Evolutionary conservation across 1,284 basidiomycete genomes (phyloP), one percentile per base, ranked within the genome.

Genomic region (Leccinum subrobustum): DNA sequence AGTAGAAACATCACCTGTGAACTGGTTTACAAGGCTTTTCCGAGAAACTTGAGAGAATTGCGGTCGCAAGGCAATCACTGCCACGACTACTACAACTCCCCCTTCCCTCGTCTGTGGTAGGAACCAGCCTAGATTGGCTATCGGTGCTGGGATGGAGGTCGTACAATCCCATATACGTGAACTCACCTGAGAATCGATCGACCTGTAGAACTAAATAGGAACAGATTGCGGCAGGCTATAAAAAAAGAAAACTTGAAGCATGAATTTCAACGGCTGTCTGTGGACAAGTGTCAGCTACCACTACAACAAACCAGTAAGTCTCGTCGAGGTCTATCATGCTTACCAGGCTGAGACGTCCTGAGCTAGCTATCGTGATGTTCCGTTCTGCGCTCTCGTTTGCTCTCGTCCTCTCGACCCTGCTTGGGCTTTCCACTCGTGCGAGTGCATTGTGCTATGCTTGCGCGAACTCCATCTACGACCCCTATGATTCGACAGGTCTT

Each of bases 371-470:
- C 11, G 18, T 20, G 42, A 64, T 64, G 63, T 50, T 37, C 42
- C 52, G 14, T 25, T 54, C 61, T 20, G 51, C 47, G 23, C 25
- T 57, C 11, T 56, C 50, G 3, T n/a, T 25, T 9, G 42, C 16
- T 18, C 44, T 65, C 25, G 4, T 57, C 20, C 31, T 63, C 47
- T 56, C 51, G n/a, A 59, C 18, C 56, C 56, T 64, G 33, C 60
- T 64, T 27, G 64, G 51, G 5, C 29, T 64, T 4, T 63, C 64
- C 31, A 56, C 31, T 7, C 39, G 8, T 23, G 59, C 59, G 12
- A 52, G 42, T 11, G 63, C 65, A 2, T 4, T 0, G 18, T 65
- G 64, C 14, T 29, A 58, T 11, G 60, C 63, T 7, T 65, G 63
- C 27, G 31, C 55, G 6, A 59, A 58, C 14, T 53, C 42, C 56